Conservation (phyloP, 2,329 filamentous ascomycete genomes). For the Sarocladium kiliense region DNA sequence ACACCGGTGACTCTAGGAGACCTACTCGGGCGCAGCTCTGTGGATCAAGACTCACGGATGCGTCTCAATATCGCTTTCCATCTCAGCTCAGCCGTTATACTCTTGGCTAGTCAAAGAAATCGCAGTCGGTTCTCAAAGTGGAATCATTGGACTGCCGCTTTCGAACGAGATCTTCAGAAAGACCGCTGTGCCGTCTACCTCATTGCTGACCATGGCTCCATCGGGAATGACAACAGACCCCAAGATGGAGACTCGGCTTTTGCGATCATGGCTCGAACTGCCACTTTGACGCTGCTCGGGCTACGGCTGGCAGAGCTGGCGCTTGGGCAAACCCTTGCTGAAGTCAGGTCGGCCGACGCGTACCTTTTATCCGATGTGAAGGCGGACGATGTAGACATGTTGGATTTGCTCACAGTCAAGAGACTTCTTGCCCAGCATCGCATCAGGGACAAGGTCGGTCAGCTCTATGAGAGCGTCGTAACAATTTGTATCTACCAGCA, state of each 20-base stretch:
- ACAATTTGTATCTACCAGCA: neutral
- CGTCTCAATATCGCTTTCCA: neutral
- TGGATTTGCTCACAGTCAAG: neutral
- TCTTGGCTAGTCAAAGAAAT: neutral
- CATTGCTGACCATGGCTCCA: neutral
- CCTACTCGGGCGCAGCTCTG: neutral
- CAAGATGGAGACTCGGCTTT: too few species aligned
- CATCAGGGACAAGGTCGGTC: neutral
- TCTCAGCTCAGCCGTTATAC: neutral
- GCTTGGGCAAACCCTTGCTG: neutral
- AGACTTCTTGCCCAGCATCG: neutral
- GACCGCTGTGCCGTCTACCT: neutral
- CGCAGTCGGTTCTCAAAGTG: neutral
- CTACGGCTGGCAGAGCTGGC: neutral
- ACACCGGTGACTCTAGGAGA: neutral
- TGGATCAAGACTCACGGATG: neutral
- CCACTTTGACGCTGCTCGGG: neutral
- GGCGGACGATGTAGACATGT: neutral
- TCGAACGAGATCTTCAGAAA: neutral
- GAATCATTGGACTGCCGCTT: neutral
- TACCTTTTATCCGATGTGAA: neutral
- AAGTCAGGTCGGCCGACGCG: neutral
- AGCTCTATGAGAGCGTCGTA: neutral
- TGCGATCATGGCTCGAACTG: neutral
- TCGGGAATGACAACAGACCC: too few species aligned